Percentiles rank a stretch among this genome's conserved stretches.
Conservation (phyloP, 495 filamentous ascomycete genomes). For the Xylaria scruposa region DNA sequence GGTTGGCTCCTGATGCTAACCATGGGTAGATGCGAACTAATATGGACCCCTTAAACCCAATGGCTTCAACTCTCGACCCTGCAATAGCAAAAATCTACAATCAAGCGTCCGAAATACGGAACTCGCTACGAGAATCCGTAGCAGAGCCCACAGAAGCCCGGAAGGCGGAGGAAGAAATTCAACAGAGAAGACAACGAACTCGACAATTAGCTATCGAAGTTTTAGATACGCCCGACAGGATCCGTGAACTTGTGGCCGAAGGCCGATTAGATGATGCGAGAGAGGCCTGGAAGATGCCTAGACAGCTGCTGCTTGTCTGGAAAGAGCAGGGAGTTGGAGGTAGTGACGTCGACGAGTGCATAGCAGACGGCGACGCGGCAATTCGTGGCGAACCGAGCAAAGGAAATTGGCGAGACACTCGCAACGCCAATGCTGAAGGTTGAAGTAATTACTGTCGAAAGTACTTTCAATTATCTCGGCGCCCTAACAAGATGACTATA, state of each 20-base stretch:
- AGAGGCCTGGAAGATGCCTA: constrained; percentile 63
- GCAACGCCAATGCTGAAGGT: constrained; percentile 13
- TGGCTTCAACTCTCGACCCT: constrained; percentile 73
- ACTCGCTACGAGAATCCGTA: constrained; percentile 54
- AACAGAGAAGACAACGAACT: constrained; percentile 55
- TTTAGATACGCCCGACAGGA: constrained; percentile 62
- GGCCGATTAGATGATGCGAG: constrained; percentile 67
- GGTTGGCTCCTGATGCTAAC: constrained; percentile 10
- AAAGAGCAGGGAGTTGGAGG: constrained; percentile 59
- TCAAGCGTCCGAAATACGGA: constrained; percentile 70
- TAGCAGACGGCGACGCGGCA: constrained; percentile 60
- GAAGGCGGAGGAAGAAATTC: constrained; percentile 45
- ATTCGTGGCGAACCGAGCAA: constrained; percentile 44
- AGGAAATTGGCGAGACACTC: constrained; percentile 36
- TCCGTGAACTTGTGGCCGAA: constrained; percentile 69
- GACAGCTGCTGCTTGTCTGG: constrained; percentile 58
- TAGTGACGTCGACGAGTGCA: constrained; percentile 52
- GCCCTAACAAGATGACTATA: neutral
- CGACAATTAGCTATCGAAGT: constrained; percentile 76
- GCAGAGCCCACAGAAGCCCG: constrained; percentile 37
- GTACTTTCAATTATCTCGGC: neutral
- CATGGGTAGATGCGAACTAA: constrained; percentile 65
- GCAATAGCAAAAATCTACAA: constrained; percentile 84
- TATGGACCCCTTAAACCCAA: constrained; percentile 76
- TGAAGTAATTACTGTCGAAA: neutral